A percentile compares a stretch with the other conserved stretches of the same genome.
Conservation (phyloP, 164 flowering plant species). For the Cinnamomum micranthum region DNA sequence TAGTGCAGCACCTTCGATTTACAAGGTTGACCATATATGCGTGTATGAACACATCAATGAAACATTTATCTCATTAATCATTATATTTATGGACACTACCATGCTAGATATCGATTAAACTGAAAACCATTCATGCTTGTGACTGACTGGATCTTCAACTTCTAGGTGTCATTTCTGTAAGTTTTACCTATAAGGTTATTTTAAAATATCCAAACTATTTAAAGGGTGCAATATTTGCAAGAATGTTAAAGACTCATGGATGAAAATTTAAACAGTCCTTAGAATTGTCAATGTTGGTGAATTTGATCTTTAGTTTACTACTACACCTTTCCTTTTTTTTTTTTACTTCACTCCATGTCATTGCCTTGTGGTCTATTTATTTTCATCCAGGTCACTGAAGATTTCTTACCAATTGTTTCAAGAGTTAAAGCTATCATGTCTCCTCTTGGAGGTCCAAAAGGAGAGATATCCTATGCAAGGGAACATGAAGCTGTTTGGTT, state of each 20-base stretch:
- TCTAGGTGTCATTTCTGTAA: too few species aligned
- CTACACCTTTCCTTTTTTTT: too few species aligned
- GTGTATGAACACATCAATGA: not conserved
- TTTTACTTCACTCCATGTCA: not conserved
- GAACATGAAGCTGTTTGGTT: conserved; percentile 98
- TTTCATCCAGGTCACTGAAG: conserved; percentile 62
- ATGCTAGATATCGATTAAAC: too few species aligned
- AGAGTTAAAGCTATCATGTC: conserved; percentile 75
- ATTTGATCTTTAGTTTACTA: not conserved
- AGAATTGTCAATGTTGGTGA: not conserved
- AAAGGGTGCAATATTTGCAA: too few species aligned
- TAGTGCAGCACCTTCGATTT: not conserved
- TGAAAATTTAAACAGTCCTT: not conserved
- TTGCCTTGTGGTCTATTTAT: not conserved
- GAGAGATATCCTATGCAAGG: conserved; percentile 78
- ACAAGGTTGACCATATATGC: not conserved
- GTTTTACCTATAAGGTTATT: too few species aligned
- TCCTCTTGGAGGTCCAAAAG: conserved; percentile 89
- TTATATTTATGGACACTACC: not conserved
- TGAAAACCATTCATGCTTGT: too few species aligned
- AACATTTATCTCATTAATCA: not conserved
- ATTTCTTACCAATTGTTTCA: conserved; percentile 72
- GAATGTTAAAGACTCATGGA: too few species aligned
- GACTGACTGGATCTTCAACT: too few species aligned
- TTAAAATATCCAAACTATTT: too few species aligned